Conservation (phyloP, 768 basidiomycete species). For the Kwoniella sp. region DNA sequence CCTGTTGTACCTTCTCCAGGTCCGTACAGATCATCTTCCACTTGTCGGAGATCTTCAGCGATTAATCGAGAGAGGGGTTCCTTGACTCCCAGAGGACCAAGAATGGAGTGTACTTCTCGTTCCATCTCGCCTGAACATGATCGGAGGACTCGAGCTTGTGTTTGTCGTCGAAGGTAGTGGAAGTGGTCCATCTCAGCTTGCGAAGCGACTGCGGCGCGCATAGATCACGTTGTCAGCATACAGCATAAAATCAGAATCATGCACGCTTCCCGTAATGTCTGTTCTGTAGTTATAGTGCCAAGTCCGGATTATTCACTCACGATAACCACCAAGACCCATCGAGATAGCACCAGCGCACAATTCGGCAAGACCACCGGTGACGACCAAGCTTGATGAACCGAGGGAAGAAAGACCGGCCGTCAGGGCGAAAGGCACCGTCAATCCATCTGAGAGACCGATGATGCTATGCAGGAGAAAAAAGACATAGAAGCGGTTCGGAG, state of each 20-base stretch:
- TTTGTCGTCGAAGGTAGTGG: slow-evolving; percentile 73
- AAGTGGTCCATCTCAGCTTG: slow-evolving; percentile 96
- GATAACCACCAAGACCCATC: slow-evolving; percentile 98
- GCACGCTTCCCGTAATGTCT: no score
- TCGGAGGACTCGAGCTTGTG: slow-evolving; percentile 76
- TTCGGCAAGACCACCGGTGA: slow-evolving; percentile 91
- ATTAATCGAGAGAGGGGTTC: slow-evolving; percentile 76
- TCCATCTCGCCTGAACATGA: slow-evolving; percentile 96
- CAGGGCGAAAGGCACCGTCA: slow-evolving; percentile 55
- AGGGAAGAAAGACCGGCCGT: slow-evolving; percentile 65
- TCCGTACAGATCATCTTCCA: slow-evolving; percentile 53
- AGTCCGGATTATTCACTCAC: slow-evolving; percentile 41
- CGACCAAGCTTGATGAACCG: slow-evolving; percentile 86
- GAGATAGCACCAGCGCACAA: slow-evolving; percentile 94
- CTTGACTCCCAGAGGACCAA: slow-evolving; percentile 87
- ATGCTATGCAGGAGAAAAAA: slow-evolving; percentile 32
- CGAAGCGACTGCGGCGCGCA: slow-evolving; percentile 65
- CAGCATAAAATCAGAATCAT: no score
- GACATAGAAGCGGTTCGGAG: not conserved
- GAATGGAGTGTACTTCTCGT: slow-evolving; percentile 83
- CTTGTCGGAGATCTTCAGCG: slow-evolving; percentile 66
- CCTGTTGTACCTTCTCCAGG: slow-evolving; percentile 44
- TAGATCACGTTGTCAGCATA: not conserved
- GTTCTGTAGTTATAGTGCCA: no score
- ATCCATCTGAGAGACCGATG: slow-evolving; percentile 54